phyloP scores from a whole-genome alignment of 2,329 filamentous ascomycete species.

The Didymellaceae sp. region DNA sequence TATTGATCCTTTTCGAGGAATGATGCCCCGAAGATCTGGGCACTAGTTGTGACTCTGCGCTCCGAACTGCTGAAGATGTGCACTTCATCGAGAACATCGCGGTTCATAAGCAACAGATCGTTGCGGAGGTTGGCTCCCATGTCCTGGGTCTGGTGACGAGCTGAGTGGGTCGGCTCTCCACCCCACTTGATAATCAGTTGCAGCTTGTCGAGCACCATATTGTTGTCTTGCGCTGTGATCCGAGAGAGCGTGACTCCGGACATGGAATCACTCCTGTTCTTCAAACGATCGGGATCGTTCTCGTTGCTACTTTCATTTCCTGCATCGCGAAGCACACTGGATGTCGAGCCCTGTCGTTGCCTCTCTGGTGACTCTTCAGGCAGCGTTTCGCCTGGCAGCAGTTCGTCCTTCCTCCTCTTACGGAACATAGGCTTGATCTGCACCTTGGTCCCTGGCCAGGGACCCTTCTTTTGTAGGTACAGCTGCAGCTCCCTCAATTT shows the following conservation, averaged over 20 bases:
- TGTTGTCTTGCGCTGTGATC: slow-evolving; percentile 91
- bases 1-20: slow-evolving; percentile 89
- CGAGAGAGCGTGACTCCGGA: slow-evolving; percentile 91
- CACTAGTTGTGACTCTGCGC: slow-evolving; percentile 90
- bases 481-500: slow-evolving; percentile 89
- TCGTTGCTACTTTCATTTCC: slow-evolving; percentile 20
- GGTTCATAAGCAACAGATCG: slow-evolving; percentile 90
- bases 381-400: slow-evolving; percentile 41
- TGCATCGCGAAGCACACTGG: slow-evolving; percentile 34
- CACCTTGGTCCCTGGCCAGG: slow-evolving; percentile 94
- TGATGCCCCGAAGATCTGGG: slow-evolving; percentile 91
- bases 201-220: slow-evolving; percentile 90
- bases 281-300: slow-evolving; percentile 24
- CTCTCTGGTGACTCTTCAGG: slow-evolving; percentile 41
- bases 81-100: slow-evolving; percentile 89
- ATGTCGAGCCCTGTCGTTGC: slow-evolving; percentile 24
- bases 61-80: slow-evolving; percentile 96
- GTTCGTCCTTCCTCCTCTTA: slow-evolving; percentile 76
- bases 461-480: slow-evolving; percentile 88
- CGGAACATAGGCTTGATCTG: slow-evolving; percentile 99
- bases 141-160: slow-evolving; percentile 93
- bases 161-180: slow-evolving; percentile 96
- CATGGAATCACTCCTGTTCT: slow-evolving; percentile 73
- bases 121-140: slow-evolving; percentile 95
- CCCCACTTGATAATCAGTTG: slow-evolving; percentile 99